phyloP scores from a whole-genome alignment of 345 rosid genomes.

The Capsella bursapastoris region DNA sequence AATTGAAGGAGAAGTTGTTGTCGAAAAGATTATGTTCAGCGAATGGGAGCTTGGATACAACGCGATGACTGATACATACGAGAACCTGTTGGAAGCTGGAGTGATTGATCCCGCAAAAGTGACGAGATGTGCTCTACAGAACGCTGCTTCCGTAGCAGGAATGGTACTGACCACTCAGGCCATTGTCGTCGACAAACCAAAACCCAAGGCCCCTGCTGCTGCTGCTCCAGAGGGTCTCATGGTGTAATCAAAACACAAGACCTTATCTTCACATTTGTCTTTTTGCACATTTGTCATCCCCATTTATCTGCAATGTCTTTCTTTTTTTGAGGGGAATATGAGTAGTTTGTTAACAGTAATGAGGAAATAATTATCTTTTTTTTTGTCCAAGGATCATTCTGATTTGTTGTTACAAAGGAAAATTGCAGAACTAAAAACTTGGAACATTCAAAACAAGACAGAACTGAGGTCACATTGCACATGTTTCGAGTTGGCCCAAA shows the following conservation, averaged over 20 bases:
- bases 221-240: conserved; percentile 70
- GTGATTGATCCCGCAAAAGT: conserved; percentile 97
- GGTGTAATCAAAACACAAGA: conserved; percentile 44
- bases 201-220: conserved; percentile 63
- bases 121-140: conserved; percentile 90
- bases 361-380: conserved; percentile 26
- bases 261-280: conserved; percentile 5
- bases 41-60: conserved; percentile 98
- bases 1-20: conserved; percentile 94
- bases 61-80: conserved; percentile 87
- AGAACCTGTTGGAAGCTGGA: conserved; percentile 87
- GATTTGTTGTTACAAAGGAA: background rate
- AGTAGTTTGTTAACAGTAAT: conserved; percentile 37
- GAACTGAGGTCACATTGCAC: background rate
- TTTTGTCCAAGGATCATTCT: conserved; percentile 23
- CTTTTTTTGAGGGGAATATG: conserved; percentile 11
- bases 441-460: background rate
- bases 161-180: conserved; percentile 99
- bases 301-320: conserved; percentile 32
- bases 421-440: background rate
- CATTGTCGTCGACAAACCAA: conserved; percentile 87
- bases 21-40: conserved; percentile 70
- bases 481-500: no score
- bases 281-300: conserved; percentile 31
- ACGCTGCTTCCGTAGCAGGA: conserved; percentile 94